Conservation (phyloP, 2,329 filamentous ascomycete genomes). For the Colletotrichum zoysiae region DNA sequence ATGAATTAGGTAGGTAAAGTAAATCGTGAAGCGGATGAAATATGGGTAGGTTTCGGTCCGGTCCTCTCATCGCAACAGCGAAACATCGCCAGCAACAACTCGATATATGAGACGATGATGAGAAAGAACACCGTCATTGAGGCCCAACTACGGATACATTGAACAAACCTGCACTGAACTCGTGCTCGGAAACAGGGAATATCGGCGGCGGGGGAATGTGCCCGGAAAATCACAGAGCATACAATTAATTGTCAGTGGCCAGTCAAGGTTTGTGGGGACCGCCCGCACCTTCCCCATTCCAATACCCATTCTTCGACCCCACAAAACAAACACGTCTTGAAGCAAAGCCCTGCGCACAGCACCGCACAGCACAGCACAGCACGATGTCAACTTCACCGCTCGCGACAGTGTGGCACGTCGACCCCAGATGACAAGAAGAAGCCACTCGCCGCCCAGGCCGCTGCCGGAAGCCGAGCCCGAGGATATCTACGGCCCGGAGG, state of each 20-base stretch:
- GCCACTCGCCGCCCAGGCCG: conserved; percentile 26
- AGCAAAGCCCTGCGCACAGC: conserved; percentile 8
- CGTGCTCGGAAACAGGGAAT: too few relatives aligned
- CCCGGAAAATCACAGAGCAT: not conserved
- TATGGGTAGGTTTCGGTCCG: too few relatives aligned
- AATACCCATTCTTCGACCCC: not conserved
- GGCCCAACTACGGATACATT: too few relatives aligned
- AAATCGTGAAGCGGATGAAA: too few relatives aligned
- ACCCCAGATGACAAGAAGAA: conserved; percentile 14
- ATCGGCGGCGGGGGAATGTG: not conserved
- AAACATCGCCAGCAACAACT: too few relatives aligned
- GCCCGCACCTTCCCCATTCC: not conserved
- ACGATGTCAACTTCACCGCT: conserved; percentile 4
- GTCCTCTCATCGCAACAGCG: not conserved
- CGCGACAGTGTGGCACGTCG: not conserved
- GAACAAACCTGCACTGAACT: not conserved
- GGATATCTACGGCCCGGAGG: conserved; percentile 22
- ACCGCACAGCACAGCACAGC: not conserved
- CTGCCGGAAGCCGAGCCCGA: conserved; percentile 29
- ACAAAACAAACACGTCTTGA: conserved; percentile 6
- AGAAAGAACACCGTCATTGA: not conserved
- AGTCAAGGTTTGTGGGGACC: conserved; percentile 7
- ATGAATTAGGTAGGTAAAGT: too few relatives aligned
- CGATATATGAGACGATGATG: not conserved
- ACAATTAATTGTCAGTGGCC: not conserved